These are phyloP conservation scores for Cryptococcus hybrid DNA, from an alignment of 1,284 basidiomycete species.

Conservation along the genomic window DNA sequence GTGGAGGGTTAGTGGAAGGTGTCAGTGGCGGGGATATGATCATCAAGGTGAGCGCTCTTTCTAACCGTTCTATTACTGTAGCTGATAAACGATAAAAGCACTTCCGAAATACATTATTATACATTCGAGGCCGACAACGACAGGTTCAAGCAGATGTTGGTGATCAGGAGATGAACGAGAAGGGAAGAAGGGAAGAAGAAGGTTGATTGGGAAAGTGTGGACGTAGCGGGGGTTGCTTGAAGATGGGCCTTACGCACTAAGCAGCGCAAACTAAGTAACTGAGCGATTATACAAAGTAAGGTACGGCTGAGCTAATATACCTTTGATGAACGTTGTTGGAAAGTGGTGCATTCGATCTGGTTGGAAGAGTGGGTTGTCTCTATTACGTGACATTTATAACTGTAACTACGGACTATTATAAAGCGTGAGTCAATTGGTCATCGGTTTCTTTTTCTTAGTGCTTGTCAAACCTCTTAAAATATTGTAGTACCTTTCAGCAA, in stretches of 20 bases:
- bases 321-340: too few relatives aligned
- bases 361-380: too few relatives aligned
- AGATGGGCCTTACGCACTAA: slow-evolving; percentile 63
- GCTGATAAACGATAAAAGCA: slow-evolving; percentile 55
- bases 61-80: background rate
- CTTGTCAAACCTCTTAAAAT: too few relatives aligned
- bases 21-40: slow-evolving; percentile 91
- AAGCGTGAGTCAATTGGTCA: too few relatives aligned
- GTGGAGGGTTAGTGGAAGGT: slow-evolving; percentile 74
- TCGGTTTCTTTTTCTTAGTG: too few relatives aligned
- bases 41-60: slow-evolving; percentile 36
- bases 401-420: too few relatives aligned
- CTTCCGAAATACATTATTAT: slow-evolving; percentile 82
- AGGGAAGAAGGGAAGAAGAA: slow-evolving; percentile 53
- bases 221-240: slow-evolving; percentile 76
- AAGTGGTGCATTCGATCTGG: too few relatives aligned
- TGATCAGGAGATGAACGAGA: slow-evolving; percentile 35
- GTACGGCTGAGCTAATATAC: too few relatives aligned
- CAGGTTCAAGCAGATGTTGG: slow-evolving; percentile 11
- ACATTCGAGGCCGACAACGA: slow-evolving; percentile 59
- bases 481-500: too few relatives aligned
- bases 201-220: slow-evolving; percentile 73
- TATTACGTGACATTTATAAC: too few relatives aligned
- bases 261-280: background rate
- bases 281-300: too few relatives aligned